Base-by-base conservation (phyloP, 805 yeast genomes). In the Hemisphaericaspora nanyangensis region DNA sequence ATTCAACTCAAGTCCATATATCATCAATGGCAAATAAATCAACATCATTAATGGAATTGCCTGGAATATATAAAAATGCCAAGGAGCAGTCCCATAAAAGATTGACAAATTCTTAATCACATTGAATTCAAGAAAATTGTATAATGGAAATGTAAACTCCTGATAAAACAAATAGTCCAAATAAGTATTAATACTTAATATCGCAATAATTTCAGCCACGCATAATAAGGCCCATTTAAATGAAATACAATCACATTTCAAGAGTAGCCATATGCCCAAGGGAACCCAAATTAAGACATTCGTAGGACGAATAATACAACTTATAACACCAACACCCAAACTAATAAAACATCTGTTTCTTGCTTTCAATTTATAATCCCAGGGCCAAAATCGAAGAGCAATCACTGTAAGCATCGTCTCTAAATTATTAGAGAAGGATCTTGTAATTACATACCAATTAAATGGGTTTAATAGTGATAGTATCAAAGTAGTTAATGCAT, bases 371-470 rank as follows among this genome's bases (percentile, higher is more conserved):
- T 34, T 36, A 24, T 50, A 24, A 36, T 65, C 57, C 84, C 85
- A 79, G 12, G 88, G 82, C 95, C 95, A 85, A 54, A 69, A 74
- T 12, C 73, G 67, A 34, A 91, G 63, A 0, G 89, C 89, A 7
- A 77, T 60, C 0, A 80, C 68, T 0, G 93, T 85, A 38, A 89
- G 54, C 1, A 75, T 69, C 74, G 83, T 74, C 58, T 93, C 99
- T 36, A 89, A 66, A 15, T 85, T 77, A 53, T 91, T 93, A 37
- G 95, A 79, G 55, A 93, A 93, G 1, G 96, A 80, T 46, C 99
- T 72, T 1, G 95, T 82, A 29, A 79, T 68, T 30, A 82, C 71
- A 60, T 74, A 87, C 83, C 91, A 87, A 56, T 89, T 88, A 72
- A 88, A 91, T 3, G 85, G 79, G 33, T 86, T 82, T 1, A 68